Conservation (phyloP, 1,284 basidiomycete genomes). For the Lignosus rhinocerotis region DNA sequence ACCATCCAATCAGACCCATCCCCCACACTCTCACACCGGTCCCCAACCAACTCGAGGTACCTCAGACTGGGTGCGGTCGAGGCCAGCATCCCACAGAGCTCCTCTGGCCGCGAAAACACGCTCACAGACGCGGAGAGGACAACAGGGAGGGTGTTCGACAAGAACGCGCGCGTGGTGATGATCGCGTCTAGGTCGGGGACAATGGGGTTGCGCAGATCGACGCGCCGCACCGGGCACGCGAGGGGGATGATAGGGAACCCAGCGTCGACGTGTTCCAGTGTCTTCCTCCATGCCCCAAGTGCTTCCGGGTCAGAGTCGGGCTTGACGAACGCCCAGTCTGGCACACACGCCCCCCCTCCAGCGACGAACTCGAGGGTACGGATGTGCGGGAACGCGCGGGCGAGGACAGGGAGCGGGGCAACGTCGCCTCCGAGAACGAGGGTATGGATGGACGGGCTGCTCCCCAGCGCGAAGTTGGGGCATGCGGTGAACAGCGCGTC, state of each 20-base stretch:
- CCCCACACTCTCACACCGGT: constrained; percentile 18
- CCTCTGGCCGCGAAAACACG: constrained; percentile 9
- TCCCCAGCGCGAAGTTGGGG: constrained; percentile 14
- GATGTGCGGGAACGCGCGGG: constrained; percentile 21
- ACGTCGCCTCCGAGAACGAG: constrained; percentile 23
- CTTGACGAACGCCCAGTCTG: constrained; percentile 12
- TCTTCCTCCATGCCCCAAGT: constrained; percentile 11
- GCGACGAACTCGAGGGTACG: constrained; percentile 20
- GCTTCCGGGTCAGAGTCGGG: constrained; percentile 4
- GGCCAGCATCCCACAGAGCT: constrained; percentile 16
- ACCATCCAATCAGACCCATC: constrained; percentile 18
- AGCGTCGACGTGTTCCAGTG: constrained; percentile 15
- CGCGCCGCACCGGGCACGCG: constrained; percentile 14
- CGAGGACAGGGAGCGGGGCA: constrained; percentile 16
- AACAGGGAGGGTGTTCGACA: constrained; percentile 18
- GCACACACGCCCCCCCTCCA: constrained; percentile 18
- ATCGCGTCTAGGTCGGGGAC: constrained; percentile 13
- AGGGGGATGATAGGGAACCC: constrained; percentile 19
- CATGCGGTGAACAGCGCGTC: constrained; percentile 21
- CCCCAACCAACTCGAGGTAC: constrained; percentile 18
- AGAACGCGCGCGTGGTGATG: constrained; percentile 17
- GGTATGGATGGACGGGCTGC: constrained; percentile 18
- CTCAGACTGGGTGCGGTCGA: constrained; percentile 13
- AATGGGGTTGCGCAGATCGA: constrained; percentile 18
- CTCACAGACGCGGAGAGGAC: constrained; percentile 16